Conservation (phyloP, 2,329 filamentous ascomycete genomes). For the Pezicula radicicola region DNA sequence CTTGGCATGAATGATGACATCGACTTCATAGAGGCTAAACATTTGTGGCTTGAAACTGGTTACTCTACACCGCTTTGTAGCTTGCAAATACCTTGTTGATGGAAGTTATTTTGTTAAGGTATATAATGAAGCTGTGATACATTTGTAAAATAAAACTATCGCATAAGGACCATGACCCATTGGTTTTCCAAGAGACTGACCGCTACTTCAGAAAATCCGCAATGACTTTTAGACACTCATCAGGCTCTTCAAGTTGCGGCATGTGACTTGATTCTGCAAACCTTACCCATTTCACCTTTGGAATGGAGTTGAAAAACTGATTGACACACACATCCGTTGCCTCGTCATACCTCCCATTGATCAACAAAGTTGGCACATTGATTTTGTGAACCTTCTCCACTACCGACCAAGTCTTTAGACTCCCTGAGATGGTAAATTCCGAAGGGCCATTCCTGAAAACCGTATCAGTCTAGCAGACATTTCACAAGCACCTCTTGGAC, state of each 20-base stretch:
- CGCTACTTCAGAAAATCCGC: conserved; percentile 24
- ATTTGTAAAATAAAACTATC: too few species aligned
- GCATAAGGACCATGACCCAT: too few species aligned
- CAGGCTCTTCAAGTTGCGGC: conserved; percentile 35
- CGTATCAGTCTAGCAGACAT: not conserved
- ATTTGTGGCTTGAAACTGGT: too few species aligned
- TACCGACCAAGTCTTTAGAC: conserved; percentile 36
- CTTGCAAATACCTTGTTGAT: too few species aligned
- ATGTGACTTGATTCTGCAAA: conserved; percentile 24
- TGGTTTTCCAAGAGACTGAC: too few species aligned
- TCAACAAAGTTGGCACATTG: conserved; percentile 33
- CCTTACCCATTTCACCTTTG: conserved; percentile 37
- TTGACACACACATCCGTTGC: conserved; percentile 27
- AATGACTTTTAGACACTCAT: conserved; percentile 31
- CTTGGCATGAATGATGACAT: too few species aligned
- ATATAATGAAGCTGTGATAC: too few species aligned
- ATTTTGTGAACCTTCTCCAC: conserved; percentile 32
- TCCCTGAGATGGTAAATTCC: conserved; percentile 36
- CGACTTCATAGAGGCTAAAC: too few species aligned
- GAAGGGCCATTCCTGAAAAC: conserved; percentile 31
- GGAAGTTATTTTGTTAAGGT: too few species aligned
- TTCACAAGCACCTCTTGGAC: not conserved
- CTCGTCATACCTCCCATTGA: conserved; percentile 39
- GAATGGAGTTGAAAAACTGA: conserved; percentile 33
- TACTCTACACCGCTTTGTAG: too few species aligned